Conservation (phyloP, 257 asterid species). For the Paulownia fortunei region DNA sequence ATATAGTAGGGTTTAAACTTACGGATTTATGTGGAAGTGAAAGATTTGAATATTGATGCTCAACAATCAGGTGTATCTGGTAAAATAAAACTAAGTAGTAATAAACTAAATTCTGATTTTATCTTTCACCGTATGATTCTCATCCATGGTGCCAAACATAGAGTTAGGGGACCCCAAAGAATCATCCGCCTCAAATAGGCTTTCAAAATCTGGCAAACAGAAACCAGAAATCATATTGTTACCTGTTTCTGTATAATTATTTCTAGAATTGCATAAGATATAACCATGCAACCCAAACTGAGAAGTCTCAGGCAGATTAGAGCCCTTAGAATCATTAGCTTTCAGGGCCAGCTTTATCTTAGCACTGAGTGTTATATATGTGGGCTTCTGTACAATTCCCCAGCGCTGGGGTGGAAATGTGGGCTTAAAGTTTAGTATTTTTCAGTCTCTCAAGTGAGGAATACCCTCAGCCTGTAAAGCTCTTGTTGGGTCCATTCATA, state of each 20-base stretch:
- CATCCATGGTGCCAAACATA: not conserved
- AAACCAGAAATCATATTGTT: not conserved
- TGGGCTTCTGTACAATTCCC: too few species aligned
- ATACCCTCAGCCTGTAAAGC: slow-evolving; percentile 34
- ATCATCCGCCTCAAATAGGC: not conserved
- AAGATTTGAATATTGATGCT: too few species aligned
- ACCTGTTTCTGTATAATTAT: not conserved
- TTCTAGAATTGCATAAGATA: not conserved
- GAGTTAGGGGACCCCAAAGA: not conserved
- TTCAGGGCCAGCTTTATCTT: slow-evolving; percentile 6
- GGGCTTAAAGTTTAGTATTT: slow-evolving; percentile 21
- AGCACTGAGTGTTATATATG: slow-evolving; percentile 4
- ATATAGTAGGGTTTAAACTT: too few species aligned
- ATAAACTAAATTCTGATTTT: too few species aligned
- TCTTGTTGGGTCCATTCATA: slow-evolving; percentile 29
- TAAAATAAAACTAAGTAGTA: too few species aligned
- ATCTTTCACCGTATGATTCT: too few species aligned
- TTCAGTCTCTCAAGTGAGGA: not conserved
- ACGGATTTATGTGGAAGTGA: too few species aligned
- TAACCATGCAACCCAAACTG: not conserved
- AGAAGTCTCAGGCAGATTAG: not conserved
- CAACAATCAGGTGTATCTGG: too few species aligned
- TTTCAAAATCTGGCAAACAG: not conserved
- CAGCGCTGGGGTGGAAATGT: too few species aligned
- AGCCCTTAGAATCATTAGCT: slow-evolving; percentile 17